Evolutionary conservation across 2,329 filamentous ascomycete genomes (phyloP), one percentile per base, ranked within the genome.

Genomic region (Penicillium sclerotigenum): DNA sequence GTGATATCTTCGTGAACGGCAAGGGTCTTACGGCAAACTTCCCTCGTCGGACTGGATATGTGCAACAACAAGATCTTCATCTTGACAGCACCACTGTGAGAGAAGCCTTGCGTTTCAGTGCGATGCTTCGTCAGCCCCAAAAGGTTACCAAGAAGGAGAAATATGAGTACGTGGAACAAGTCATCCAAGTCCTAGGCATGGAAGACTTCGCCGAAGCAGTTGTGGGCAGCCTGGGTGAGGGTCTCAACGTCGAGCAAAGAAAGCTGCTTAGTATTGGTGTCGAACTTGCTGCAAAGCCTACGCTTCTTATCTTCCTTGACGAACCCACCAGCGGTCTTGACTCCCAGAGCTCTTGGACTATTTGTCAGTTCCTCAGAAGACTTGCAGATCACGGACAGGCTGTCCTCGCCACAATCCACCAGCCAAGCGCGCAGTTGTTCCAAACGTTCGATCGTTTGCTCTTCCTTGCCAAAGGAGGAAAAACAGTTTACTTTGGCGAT

Each of bases 331-430:
- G 91, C 40, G 92, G 92, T 76, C 83, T 96, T 6, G 92, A 97
- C 71, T 90, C 86, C 58, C 91, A 96, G 73, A 94, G 89, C 2
- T 91, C 90, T 1, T 96, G 90, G 90, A 87, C 90, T 57, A 96
- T 96, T 68, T 81, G 89, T 48, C 85, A 88, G 65, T 82, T 96
- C 16, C 81, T 96, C 34, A 86, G 92, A 73, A 95, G 93, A 75
- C 79, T 96, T 29, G 90, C 90, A 65, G 89, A 93, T 72, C 86
- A 84, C 56, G 91, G 92, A 11, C 90, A 94, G 71, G 91, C 92
- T 29, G 87, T 96, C 68, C 83, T 96, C 11, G 95, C 90, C 74
- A 96, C 92, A 0, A 96, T 96, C 57, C 92, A 97, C 71, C 92
- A 97, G 72, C 92, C 91, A 13, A 93, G 89, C 13, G 90, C 90